A percentile compares a stretch with the other conserved stretches of the same genome.
Conservation (phyloP, 2,329 filamentous ascomycete species). For the Clonostachys solani region DNA sequence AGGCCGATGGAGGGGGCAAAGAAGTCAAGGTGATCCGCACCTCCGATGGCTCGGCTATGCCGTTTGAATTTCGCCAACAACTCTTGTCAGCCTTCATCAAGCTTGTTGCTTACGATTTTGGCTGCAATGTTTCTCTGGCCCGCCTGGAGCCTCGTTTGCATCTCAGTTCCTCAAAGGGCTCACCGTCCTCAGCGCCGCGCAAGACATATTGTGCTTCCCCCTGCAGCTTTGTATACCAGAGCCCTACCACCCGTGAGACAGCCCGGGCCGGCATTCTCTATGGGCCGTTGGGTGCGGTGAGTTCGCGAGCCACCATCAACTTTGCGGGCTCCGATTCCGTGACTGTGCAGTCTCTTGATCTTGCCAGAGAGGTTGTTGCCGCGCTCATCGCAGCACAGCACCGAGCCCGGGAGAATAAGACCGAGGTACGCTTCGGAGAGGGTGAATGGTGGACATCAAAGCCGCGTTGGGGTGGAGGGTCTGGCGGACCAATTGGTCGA, state of each 20-base stretch:
- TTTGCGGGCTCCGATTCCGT: conserved; percentile 39
- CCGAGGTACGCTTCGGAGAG: conserved; percentile 52
- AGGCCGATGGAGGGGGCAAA: conserved; percentile 1
- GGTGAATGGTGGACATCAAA: conserved; percentile 58
- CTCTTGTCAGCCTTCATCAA: conserved; percentile 59
- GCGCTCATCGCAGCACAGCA: conserved; percentile 61
- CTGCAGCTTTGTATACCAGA: conserved; percentile 57
- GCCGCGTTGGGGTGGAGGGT: conserved; percentile 59
- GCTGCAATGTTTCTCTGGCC: conserved; percentile 54
- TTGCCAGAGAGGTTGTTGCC: conserved; percentile 56
- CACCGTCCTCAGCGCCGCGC: conserved; percentile 17
- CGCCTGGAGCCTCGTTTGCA: conserved; percentile 57
- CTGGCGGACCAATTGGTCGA: conserved; percentile 58
- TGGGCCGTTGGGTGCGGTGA: conserved; percentile 58
- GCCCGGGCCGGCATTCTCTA: conserved; percentile 56
- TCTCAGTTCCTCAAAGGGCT: conserved; percentile 32
- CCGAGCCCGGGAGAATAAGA: conserved; percentile 51
- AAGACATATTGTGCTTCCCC: conserved; percentile 54
- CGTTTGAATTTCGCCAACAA: conserved; percentile 50
- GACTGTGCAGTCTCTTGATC: conserved; percentile 57
- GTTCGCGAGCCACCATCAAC: conserved; percentile 47
- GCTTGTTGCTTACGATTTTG: conserved; percentile 62
- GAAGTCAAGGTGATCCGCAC: conserved; percentile 28
- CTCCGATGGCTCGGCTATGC: conserved; percentile 49
- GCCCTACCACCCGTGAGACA: conserved; percentile 53